A percentile compares a stretch with the other conserved stretches of the same genome.
These are phyloP conservation scores for Acorus calamus DNA, from an alignment of 106 monocot species.

Conservation along the genomic window DNA sequence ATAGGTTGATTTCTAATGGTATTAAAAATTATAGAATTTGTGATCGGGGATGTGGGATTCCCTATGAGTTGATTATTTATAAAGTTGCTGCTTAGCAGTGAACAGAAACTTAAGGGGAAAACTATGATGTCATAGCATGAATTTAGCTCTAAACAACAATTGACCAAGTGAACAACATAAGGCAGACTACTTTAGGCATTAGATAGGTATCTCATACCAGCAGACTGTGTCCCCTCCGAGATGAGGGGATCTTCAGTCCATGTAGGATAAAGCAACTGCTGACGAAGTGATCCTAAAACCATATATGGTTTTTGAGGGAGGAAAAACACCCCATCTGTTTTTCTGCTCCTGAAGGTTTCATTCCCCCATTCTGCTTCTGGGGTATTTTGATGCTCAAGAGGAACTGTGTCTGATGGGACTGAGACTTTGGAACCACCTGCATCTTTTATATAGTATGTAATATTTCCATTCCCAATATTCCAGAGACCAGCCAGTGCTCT, in stretches of 20 bases:
- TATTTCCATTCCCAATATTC: conserved; percentile 60
- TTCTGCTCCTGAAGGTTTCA: conserved; percentile 25
- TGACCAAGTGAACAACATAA: too few relatives aligned
- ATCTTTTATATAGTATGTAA: conserved; percentile 46
- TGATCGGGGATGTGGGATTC: too few relatives aligned
- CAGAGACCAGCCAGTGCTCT: conserved; percentile 95
- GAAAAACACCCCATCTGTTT: conserved; percentile 61
- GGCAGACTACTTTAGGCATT: too few relatives aligned
- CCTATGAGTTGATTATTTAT: too few relatives aligned
- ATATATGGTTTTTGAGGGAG: conserved; percentile 93
- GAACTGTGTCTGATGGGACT: conserved; percentile 11
- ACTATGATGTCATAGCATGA: too few relatives aligned
- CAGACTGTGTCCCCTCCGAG: conserved; percentile 8
- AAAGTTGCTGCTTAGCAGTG: too few relatives aligned
- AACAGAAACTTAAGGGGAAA: too few relatives aligned
- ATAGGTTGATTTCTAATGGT: too few relatives aligned
- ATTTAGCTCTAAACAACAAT: too few relatives aligned
- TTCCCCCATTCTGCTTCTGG: conserved; percentile 12
- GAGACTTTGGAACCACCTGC: conserved; percentile 1
- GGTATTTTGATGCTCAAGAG: conserved; percentile 9
- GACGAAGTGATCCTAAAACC: conserved; percentile 81
- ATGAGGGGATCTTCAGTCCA: conserved; percentile 48
- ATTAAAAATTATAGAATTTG: too few relatives aligned
- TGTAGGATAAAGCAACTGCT: conserved; percentile 92
- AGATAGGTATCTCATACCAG: conserved; percentile 14